phyloP scores from a whole-genome alignment of 2,329 filamentous ascomycete genomes.

The Cercospora sp. region DNA sequence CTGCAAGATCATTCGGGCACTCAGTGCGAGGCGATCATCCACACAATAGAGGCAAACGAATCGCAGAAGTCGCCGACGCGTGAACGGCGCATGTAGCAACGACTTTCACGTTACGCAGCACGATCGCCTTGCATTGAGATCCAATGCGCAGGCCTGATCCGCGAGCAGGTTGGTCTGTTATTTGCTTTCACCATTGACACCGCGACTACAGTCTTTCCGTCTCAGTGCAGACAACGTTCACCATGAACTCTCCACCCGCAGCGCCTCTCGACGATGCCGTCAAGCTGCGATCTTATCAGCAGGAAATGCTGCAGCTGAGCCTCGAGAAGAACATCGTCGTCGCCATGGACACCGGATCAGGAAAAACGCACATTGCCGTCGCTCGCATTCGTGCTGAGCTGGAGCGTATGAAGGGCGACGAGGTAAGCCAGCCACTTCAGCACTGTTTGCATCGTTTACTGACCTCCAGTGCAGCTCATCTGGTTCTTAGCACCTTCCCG shows the following conservation, averaged over 20 bases:
- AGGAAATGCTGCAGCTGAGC: constrained; percentile 52
- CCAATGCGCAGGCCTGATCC: neutral
- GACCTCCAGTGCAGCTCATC: constrained; percentile 37
- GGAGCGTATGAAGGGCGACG: constrained; percentile 39
- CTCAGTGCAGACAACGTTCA: neutral
- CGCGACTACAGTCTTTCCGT: neutral
- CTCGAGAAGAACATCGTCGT: constrained; percentile 49
- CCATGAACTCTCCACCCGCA: neutral
- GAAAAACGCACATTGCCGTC: constrained; percentile 52
- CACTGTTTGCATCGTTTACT: neutral
- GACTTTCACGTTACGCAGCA: neutral
- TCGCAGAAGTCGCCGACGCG: neutral
- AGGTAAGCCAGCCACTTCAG: constrained; percentile 34
- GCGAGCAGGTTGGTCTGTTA: neutral
- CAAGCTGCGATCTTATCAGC: constrained; percentile 48
- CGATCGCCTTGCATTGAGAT: neutral
- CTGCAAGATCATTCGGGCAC: neutral
- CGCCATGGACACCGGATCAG: constrained; percentile 52
- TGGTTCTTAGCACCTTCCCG: constrained; percentile 52
- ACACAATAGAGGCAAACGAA: neutral
- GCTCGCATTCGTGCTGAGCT: constrained; percentile 47
- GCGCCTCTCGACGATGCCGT: neutral
- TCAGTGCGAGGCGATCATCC: neutral
- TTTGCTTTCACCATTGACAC: neutral
- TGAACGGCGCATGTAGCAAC: neutral